Percentiles rank a stretch among this genome's conserved stretches.
These are phyloP conservation scores for Cyclotella cryptica DNA, from an alignment of 108 stramenopile species.

Conservation along the genomic window DNA sequence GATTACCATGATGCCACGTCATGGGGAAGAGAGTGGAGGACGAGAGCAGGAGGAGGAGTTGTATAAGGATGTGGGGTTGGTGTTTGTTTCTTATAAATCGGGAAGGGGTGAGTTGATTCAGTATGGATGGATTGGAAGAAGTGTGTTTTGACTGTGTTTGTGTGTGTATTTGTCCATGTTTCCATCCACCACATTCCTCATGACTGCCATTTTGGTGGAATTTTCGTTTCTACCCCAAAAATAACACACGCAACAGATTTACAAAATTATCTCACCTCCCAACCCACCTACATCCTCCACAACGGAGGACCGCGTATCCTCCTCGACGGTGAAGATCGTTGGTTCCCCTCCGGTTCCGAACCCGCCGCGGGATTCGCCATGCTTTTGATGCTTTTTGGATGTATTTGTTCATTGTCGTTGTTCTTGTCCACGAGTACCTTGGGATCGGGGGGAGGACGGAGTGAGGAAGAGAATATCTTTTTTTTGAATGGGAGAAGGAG, in stretches of 20 bases:
- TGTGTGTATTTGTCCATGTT: too few relatives aligned
- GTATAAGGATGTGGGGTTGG: constrained; percentile 40
- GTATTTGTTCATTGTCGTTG: constrained; percentile 42
- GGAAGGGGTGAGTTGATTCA: constrained; percentile 34
- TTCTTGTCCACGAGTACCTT: constrained; percentile 23
- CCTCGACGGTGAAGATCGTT: constrained; percentile 39
- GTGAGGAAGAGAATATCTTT: constrained; percentile 16
- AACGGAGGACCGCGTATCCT: constrained; percentile 41
- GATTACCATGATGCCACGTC: too few relatives aligned
- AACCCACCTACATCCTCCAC: constrained; percentile 1
- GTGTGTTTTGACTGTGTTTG: too few relatives aligned
- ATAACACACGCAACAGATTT: constrained; percentile 13
- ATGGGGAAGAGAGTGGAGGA: too few relatives aligned
- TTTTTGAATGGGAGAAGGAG: constrained; percentile 13
- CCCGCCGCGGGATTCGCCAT: constrained; percentile 38
- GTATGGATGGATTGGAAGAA: background rate
- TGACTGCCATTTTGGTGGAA: too few relatives aligned
- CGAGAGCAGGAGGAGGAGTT: constrained; percentile 21
- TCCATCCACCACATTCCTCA: too few relatives aligned
- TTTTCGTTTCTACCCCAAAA: background rate
- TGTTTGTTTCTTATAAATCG: constrained; percentile 45
- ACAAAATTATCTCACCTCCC: constrained; percentile 27
- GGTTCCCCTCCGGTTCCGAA: constrained; percentile 17
- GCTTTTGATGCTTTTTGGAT: constrained; percentile 47
- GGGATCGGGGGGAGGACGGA: background rate